Conservation (phyloP, 768 basidiomycete genomes). For the Phylloporus arenicola region DNA sequence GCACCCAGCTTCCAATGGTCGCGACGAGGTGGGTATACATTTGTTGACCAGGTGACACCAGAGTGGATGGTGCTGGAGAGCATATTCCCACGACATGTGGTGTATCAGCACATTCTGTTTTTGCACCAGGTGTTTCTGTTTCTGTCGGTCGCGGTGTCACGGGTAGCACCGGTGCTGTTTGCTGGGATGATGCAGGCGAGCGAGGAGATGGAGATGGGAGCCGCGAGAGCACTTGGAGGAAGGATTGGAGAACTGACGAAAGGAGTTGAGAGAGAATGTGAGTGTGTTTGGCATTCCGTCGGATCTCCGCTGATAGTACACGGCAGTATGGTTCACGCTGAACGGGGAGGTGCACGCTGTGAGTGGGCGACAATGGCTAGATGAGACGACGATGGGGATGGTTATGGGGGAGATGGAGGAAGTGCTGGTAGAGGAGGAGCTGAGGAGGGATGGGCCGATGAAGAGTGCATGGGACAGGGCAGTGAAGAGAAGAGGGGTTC, state of each 20-base stretch:
- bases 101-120: slow-evolving; percentile 72
- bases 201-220: slow-evolving; percentile 17
- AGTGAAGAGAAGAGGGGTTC: slow-evolving; percentile 16
- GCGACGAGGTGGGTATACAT: slow-evolving; percentile 15
- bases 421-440: slow-evolving; percentile 56
- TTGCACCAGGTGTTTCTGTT: slow-evolving; percentile 76
- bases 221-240: slow-evolving; percentile 37
- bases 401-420: slow-evolving; percentile 58
- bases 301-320: slow-evolving; percentile 4
- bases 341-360: slow-evolving; percentile 52
- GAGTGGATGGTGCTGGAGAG: slow-evolving; percentile 31
- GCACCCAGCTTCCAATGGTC: slow-evolving; percentile 31
- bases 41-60: slow-evolving; percentile 15
- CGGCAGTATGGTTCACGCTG: slow-evolving; percentile 45
- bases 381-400: slow-evolving; percentile 24
- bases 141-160: slow-evolving; percentile 63
- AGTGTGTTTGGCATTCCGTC: background rate
- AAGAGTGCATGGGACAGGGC: slow-evolving; percentile 48
- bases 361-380: slow-evolving; percentile 27
- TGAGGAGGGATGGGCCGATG: slow-evolving; percentile 58
- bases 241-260: slow-evolving; percentile 38
- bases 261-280: slow-evolving; percentile 54
- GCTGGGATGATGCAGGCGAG: slow-evolving; percentile 33
- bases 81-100: slow-evolving; percentile 59
- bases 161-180: slow-evolving; percentile 65